These are phyloP conservation scores for Xylaria multiplex DNA, from an alignment of 2,329 filamentous ascomycete genomes.

Conservation along the genomic window DNA sequence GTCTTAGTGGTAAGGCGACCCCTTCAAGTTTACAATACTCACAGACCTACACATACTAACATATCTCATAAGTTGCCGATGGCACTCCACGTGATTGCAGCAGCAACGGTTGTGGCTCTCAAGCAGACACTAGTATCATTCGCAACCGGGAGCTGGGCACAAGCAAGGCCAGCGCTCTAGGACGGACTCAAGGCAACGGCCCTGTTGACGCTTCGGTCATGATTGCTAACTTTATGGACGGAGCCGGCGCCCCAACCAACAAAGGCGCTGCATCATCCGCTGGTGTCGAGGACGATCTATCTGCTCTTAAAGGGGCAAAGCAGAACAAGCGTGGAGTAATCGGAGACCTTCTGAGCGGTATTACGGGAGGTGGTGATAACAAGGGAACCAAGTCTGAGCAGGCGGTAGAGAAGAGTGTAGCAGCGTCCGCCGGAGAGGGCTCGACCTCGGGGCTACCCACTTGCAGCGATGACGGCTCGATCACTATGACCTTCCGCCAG, in stretches of 20 bases:
- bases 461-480: conserved; percentile 65
- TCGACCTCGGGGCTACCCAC: conserved; percentile 68
- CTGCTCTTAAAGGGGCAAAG: conserved; percentile 33
- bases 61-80: conserved; percentile 59
- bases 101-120: conserved; percentile 69
- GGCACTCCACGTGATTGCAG: conserved; percentile 75
- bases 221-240: conserved; percentile 69
- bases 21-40: neutral
- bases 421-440: conserved; percentile 64
- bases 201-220: conserved; percentile 66
- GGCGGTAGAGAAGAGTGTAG: conserved; percentile 62
- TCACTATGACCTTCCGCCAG: conserved; percentile 74
- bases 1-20: conserved; percentile 42
- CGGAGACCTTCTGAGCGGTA: conserved; percentile 40
- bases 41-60: conserved; percentile 13
- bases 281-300: conserved; percentile 58
- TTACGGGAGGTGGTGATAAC: conserved; percentile 45
- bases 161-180: conserved; percentile 67
- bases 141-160: conserved; percentile 66
- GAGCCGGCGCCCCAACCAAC: conserved; percentile 51
- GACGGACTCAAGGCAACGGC: conserved; percentile 69
- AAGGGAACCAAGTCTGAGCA: conserved; percentile 56
- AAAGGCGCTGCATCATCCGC: conserved; percentile 50
- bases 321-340: conserved; percentile 23
- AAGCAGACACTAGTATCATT: conserved; percentile 77